Base-by-base conservation (phyloP, 495 filamentous ascomycete species). In the Stereocaulon alpinum region DNA sequence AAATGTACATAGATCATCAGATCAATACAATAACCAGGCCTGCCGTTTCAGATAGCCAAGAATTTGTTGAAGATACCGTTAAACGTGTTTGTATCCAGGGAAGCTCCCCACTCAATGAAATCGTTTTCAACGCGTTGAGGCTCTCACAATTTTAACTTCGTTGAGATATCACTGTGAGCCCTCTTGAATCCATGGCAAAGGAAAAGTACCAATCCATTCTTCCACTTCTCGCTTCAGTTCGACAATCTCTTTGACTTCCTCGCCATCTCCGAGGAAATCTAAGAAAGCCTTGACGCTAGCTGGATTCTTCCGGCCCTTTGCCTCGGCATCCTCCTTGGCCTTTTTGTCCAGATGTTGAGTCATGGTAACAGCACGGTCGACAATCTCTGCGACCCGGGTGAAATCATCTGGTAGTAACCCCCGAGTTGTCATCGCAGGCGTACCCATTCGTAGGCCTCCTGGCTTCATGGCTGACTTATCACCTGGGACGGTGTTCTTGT, bases 401-500 rank as follows among this genome's bases (percentile, higher is more conserved):
- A 98, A 98, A 70, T 98, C 93, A 34, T 84, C 84, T 52, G 91
- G 83, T 61, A 78, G 76, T 71, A 98, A 91, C 4, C 94, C 94
- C 48, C 93, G 79, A 3, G 93, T 96, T 17, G 93, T 98, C 93
- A 98, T 98, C 54, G 93, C 93, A 0, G 93, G 93, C 5, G 91
- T 91, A 29, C 93, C 93, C 70, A 98, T 86, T 62, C 93, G 83
- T 61, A 98, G 78, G 53, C 93, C 93, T 59, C 89, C 89, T 18
- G 93, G 93, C 67, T 89, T 88, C 63, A 98, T 78, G 3, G 93
- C 93, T 17, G 89, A 95, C 64, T 85, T 86, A 73, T 98, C 93
- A 15, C 94, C 93, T 5, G 94, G 93, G 0, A 96, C 94, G 14
- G 93, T 97, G 74, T 98, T 98, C 80, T 98, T 98, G 78, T 98